Percentiles rank a stretch among this genome's conserved stretches.
Evolutionary conservation across 2,329 filamentous ascomycete genomes (phyloP).

Genomic region (Talaromyces rugulosus): DNA sequence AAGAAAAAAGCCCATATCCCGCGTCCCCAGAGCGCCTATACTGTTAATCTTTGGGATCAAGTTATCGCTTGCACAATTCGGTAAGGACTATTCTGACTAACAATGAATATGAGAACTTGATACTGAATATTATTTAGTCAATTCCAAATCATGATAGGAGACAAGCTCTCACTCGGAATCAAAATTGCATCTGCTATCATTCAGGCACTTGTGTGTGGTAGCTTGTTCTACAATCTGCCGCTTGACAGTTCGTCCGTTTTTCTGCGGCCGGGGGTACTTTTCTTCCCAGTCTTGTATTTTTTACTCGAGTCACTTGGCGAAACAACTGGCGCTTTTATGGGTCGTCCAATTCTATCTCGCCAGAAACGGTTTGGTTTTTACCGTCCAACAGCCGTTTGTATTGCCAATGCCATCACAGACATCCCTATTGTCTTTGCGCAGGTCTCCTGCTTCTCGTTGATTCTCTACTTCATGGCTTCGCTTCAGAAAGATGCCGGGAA

Average conservation of each 20-base stretch:
- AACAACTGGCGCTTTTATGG: conserved; percentile 56
- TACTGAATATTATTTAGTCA: conserved; percentile 34
- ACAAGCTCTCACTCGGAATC: conserved; percentile 45
- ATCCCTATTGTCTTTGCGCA: conserved; percentile 54
- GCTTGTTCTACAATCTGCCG: conserved; percentile 50
- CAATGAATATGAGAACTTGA: neutral
- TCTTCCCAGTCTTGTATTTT: conserved; percentile 59
- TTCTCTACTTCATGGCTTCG: conserved; percentile 58
- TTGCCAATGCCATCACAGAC: conserved; percentile 54
- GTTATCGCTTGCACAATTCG: conserved; percentile 43
- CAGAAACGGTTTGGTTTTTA: conserved; percentile 67
- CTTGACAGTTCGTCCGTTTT: conserved; percentile 52
- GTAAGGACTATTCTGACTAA: conserved; percentile 9
- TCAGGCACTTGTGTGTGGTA: conserved; percentile 40
- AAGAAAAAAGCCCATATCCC: conserved; percentile 29
- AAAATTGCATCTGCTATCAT: conserved; percentile 41
- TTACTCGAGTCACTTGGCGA: conserved; percentile 57
- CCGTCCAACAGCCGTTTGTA: conserved; percentile 54
- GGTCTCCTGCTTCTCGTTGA: conserved; percentile 53
- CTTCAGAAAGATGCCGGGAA: conserved; percentile 52
- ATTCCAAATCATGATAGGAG: conserved; percentile 50
- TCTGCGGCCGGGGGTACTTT: conserved; percentile 55
- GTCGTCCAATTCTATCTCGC: conserved; percentile 62
- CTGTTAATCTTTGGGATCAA: conserved; percentile 32
- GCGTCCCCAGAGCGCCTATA: conserved; percentile 28